Evolutionary conservation across 345 rosid species (phyloP), one percentile per base, ranked within the genome.

Genomic region (Eucalyptus camaldulensis): DNA sequence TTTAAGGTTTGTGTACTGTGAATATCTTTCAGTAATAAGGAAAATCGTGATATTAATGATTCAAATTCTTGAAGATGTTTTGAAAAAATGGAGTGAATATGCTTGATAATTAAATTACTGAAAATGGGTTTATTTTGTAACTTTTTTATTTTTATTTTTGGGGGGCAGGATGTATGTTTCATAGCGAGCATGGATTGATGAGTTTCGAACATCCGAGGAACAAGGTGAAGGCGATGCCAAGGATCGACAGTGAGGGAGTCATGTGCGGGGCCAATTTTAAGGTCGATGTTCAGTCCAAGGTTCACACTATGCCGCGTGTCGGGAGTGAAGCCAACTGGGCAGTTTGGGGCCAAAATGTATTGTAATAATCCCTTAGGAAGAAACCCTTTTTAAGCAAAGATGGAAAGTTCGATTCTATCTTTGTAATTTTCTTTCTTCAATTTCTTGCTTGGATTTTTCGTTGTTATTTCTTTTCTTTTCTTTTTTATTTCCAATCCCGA

Each of bases 311-410:
- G 92, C 96, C 96, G 13, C 94, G 97, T 49, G 97, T 95, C 1
- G 98, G 97, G 2, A 96, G 98, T 53, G 98, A 94, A 92, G 95
- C 94, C 49, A 91, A 95, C 65, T 96, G 98, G 97, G 98, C 98
- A 29, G 67, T 95, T 86, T 89, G 93, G n/a, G 90, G 95, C 51
- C 91, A 93, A 29, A 49, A 53, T 27, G 91, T 89, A 43, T 92
- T 87, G 50, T 13, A 3, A 27, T 60, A 6, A 72, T 8, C 43
- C 16, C 45, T 13, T 6, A n/a, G 25, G 44, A 88, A 44, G 15
- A 51, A 51, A 45, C 19, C 49, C 3, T 8, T 22, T 56, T 65
- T 47, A 44, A 67, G 13, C 24, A 45, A 27, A 45, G 24, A 47
- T 65, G 9, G 0, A 27, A 8, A n/a, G n/a, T n/a, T n/a, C n/a